phyloP scores from a whole-genome alignment of 140 eudicot species.

The Anethum foeniculum region DNA sequence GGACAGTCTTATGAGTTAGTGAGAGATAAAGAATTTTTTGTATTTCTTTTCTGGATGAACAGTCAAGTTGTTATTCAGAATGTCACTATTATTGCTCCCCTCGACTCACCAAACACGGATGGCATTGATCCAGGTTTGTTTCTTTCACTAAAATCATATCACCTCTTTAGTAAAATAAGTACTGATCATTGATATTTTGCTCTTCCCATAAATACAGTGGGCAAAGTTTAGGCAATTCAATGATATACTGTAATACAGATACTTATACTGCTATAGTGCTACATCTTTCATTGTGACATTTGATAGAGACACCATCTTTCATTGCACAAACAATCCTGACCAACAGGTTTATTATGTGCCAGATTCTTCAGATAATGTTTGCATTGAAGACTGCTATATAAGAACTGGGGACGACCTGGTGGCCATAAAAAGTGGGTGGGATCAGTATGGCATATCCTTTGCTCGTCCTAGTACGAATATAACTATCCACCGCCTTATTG shows the following conservation, averaged over 20 bases:
- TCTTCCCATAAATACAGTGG: background rate
- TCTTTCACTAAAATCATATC: background rate
- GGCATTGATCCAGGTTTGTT: conserved; percentile 15
- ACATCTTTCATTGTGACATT: background rate
- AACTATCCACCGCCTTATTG: conserved; percentile 7
- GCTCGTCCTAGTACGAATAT: conserved; percentile 14
- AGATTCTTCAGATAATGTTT: conserved; percentile 72
- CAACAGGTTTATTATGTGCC: conserved; percentile 10
- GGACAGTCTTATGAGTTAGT: background rate
- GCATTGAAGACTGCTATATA: conserved; percentile 83
- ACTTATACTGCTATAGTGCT: background rate
- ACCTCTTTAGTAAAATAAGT: background rate
- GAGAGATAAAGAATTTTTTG: background rate
- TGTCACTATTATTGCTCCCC: conserved; percentile 15
- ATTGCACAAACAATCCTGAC: background rate
- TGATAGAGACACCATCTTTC: background rate
- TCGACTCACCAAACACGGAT: conserved; percentile 17
- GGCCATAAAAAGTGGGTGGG: conserved; percentile 92
- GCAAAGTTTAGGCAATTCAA: background rate
- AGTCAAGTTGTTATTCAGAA: conserved; percentile 11
- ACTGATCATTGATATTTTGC: background rate
- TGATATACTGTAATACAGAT: background rate
- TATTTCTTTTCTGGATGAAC: conserved; percentile 5
- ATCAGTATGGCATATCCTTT: conserved; percentile 71
- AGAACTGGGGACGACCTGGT: conserved; percentile 69